phyloP scores from a whole-genome alignment of 2,329 filamentous ascomycete genomes.

The Colletotrichum abscissum region DNA sequence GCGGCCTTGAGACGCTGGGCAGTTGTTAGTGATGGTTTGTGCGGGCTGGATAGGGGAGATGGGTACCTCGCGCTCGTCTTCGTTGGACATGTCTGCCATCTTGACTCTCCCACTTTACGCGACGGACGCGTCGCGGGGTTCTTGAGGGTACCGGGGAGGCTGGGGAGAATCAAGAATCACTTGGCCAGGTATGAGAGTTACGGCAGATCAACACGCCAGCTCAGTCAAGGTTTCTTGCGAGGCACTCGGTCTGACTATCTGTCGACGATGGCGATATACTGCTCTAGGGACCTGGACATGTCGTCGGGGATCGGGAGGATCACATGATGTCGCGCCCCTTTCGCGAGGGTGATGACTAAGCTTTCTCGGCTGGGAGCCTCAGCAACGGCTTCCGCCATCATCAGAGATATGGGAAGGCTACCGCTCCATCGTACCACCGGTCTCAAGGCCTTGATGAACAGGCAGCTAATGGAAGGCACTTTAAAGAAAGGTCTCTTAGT shows the following conservation, averaged over 20 bases:
- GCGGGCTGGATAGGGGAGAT: no score
- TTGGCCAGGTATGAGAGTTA: no score
- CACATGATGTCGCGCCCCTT: conserved; percentile 31
- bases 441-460: no score
- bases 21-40: not conserved
- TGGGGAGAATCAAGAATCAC: no score
- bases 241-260: not conserved
- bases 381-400: not conserved
- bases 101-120: conserved; percentile 35
- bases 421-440: no score
- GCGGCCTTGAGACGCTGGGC: conserved; percentile 82
- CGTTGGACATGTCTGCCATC: conserved; percentile 47
- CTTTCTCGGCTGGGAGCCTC: not conserved
- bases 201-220: not conserved
- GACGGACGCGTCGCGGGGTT: conserved; percentile 20
- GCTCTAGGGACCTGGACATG: not conserved
- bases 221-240: not conserved
- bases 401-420: not conserved
- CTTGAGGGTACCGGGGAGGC: no score
- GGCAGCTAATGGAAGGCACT: no score
- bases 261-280: not conserved
- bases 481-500: not conserved
- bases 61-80: conserved; percentile 50
- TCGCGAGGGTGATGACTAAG: conserved; percentile 7
- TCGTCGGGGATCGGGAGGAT: not conserved